Evolutionary conservation across 2,329 filamentous ascomycete species (phyloP), one percentile per base, ranked within the genome.

Genomic region (Pseudomassariella vexata): DNA sequence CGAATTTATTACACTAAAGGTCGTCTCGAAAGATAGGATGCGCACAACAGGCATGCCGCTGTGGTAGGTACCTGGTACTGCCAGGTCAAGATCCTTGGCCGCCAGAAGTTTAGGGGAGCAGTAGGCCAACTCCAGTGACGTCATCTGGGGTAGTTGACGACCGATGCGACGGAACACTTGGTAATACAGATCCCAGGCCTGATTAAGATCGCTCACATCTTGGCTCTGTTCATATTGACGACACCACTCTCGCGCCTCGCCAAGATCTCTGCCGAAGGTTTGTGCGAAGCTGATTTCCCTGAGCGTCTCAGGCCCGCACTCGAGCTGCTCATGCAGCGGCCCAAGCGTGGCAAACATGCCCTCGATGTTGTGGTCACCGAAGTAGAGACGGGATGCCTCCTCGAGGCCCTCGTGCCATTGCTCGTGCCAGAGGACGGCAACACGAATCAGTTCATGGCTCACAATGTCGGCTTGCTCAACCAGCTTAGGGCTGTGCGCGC

Each of bases 111-210:
- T 92, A 3, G 94, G 94, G 12, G 90, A 98, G 48, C 95, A 94
- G 57, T 98, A 98, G 41, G 94, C 87, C 47, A 99, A 69, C 60
- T 98, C 94, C 24, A 99, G 73, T 33, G 82, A 86, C 47, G 88
- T 94, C 44, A 98, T 75, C 49, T 96, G 92, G 4, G 88, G 89
- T 28, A 98, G 65, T 59, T 99, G 94, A 40, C 90, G 78, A 28
- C 84, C 85, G 53, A 99, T 96, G 54, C 94, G 85, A 39, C 89
- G 80, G 77, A 98, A 98, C 1, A 96, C 92, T 45, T 94, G 88
- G 60, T 98, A 98, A 62, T 99, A 99, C 10, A 98, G 75, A 60
- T 99, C 94, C 92, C 92, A 99, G 6, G 92, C 92, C 59, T 95
- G 88, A 53, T 96, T 98, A 27, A 98, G 76, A 55, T 99, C 94